Evolutionary conservation across 1,284 basidiomycete genomes (phyloP).

Genomic region (Malassezia slooffiae): DNA sequence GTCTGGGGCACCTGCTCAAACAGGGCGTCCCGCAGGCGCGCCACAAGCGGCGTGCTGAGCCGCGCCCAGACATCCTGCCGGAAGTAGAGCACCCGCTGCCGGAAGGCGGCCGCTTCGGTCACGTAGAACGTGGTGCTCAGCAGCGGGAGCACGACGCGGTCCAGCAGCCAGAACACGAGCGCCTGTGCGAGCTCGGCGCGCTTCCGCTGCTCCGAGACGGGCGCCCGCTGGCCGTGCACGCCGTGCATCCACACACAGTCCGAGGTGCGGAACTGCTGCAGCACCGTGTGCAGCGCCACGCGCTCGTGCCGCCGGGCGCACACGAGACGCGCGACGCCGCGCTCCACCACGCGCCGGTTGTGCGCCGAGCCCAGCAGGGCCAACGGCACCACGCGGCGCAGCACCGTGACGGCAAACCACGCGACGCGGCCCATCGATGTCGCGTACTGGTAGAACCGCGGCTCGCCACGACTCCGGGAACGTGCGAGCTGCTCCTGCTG

Average conservation of each 20-base stretch:
- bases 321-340: slow-evolving; percentile 62
- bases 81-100: slow-evolving; percentile 82
- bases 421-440: slow-evolving; percentile 54
- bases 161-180: slow-evolving; percentile 84
- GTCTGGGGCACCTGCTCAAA: slow-evolving; percentile 21
- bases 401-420: slow-evolving; percentile 49
- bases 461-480: slow-evolving; percentile 56
- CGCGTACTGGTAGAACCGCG: slow-evolving; percentile 65
- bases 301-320: slow-evolving; percentile 67
- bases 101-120: slow-evolving; percentile 77
- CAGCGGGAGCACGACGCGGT: slow-evolving; percentile 68
- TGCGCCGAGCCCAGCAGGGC: slow-evolving; percentile 64
- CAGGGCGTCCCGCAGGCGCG: slow-evolving; percentile 55
- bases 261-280: slow-evolving; percentile 65
- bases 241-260: slow-evolving; percentile 73
- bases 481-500: too few relatives aligned
- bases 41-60: slow-evolving; percentile 68
- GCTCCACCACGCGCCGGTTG: slow-evolving; percentile 59
- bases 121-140: slow-evolving; percentile 85
- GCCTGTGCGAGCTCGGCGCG: slow-evolving; percentile 68
- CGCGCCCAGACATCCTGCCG: slow-evolving; percentile 80
- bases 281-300: slow-evolving; percentile 63
- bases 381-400: slow-evolving; percentile 62
- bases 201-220: slow-evolving; percentile 61
- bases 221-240: slow-evolving; percentile 41